Evolutionary conservation across 2,329 filamentous ascomycete species (phyloP).

Genomic region (Cytospora piceicola): DNA sequence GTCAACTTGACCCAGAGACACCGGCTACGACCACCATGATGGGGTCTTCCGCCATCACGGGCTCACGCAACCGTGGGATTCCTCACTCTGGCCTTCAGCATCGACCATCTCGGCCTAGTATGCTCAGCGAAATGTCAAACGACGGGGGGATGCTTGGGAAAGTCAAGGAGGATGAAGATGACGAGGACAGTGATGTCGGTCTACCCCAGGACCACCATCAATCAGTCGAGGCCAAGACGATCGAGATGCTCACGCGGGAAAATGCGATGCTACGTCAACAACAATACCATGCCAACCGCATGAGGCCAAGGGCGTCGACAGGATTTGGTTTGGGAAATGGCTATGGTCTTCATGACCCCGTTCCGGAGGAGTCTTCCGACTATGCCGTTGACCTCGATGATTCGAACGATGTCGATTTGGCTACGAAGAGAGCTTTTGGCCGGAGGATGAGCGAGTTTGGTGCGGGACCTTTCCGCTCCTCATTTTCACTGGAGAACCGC

Average conservation of each 20-base stretch:
- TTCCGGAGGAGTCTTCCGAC: constrained; percentile 66
- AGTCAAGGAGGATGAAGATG: constrained; percentile 71
- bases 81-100: constrained; percentile 75
- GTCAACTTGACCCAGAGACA: constrained; percentile 77
- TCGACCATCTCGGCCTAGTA: constrained; percentile 77
- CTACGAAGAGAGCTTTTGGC: constrained; percentile 49
- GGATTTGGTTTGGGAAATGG: constrained; percentile 56
- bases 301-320: constrained; percentile 63
- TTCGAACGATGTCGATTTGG: constrained; percentile 55
- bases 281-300: constrained; percentile 55
- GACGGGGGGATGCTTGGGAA: constrained; percentile 67
- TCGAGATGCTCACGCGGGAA: constrained; percentile 65
- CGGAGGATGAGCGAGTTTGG: constrained; percentile 64
- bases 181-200: constrained; percentile 54
- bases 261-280: constrained; percentile 65
- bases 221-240: constrained; percentile 62
- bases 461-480: constrained; percentile 50
- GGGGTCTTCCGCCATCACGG: constrained; percentile 52
- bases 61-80: constrained; percentile 55
- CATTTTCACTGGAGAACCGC: constrained; percentile 60
- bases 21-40: constrained; percentile 45
- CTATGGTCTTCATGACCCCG: constrained; percentile 61
- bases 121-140: constrained; percentile 73
- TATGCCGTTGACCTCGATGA: constrained; percentile 75
- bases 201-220: constrained; percentile 52